Conservation (phyloP, 83 land plant species). For the Larix sibirica region DNA sequence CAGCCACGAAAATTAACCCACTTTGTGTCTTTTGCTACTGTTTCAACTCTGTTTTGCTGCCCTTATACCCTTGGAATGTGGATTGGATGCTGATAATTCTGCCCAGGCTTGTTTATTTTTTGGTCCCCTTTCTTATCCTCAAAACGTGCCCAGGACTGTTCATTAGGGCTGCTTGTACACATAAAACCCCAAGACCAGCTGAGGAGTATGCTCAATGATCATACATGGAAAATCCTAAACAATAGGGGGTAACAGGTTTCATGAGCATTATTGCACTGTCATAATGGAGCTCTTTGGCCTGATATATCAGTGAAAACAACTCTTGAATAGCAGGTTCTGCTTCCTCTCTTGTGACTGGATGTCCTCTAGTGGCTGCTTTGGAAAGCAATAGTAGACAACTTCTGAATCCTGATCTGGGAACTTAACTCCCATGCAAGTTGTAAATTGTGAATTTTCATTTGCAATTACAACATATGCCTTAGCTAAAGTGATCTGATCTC, state of each 20-base stretch:
- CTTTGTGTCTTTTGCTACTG: too few species aligned
- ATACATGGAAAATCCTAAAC: too few species aligned
- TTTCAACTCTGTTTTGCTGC: too few species aligned
- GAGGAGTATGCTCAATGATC: too few species aligned
- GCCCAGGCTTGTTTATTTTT: too few species aligned
- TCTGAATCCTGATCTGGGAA: slow-evolving; percentile 32
- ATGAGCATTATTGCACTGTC: slow-evolving; percentile 60
- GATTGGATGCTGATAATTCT: too few species aligned
- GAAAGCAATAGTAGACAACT: slow-evolving; percentile 62
- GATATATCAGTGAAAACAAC: slow-evolving; percentile 44
- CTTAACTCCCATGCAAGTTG: slow-evolving; percentile 70
- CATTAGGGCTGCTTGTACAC: too few species aligned
- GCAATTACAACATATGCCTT: slow-evolving; percentile 68
- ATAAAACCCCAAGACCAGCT: too few species aligned
- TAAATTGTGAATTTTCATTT: slow-evolving; percentile 61
- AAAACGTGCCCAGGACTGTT: too few species aligned
- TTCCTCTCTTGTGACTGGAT: slow-evolving; percentile 42
- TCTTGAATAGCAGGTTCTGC: slow-evolving; percentile 39
- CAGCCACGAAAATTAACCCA: too few species aligned
- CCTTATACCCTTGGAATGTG: too few species aligned
- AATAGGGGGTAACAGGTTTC: slow-evolving; percentile 19
- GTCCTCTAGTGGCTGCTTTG: slow-evolving; percentile 47
- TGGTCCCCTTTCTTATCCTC: too few species aligned
- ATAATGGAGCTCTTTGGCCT: slow-evolving; percentile 65
- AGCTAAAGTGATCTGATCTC: slow-evolving; percentile 65